Percentiles rank a stretch among this genome's conserved stretches.
Evolutionary conservation across 2,329 filamentous ascomycete species (phyloP).

Genomic region (Piedraia hortae): DNA sequence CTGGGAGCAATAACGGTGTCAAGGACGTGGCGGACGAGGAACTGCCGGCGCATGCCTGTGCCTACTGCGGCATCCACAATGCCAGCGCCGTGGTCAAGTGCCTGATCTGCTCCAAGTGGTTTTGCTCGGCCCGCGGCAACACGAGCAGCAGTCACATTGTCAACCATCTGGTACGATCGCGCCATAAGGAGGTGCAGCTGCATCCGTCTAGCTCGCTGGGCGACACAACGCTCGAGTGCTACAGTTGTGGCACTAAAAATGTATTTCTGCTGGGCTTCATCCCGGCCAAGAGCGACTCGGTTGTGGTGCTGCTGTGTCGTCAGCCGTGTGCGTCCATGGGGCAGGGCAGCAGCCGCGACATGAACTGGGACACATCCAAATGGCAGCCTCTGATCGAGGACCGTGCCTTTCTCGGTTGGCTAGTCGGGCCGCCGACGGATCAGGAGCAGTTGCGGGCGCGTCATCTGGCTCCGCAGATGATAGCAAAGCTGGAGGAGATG

Average conservation of each 20-base stretch:
- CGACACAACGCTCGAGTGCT: conserved; percentile 91
- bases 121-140: conserved; percentile 91
- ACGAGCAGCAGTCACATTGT: conserved; percentile 93
- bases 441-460: conserved; percentile 87
- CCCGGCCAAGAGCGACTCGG: conserved; percentile 91
- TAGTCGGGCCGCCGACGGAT: conserved; percentile 68
- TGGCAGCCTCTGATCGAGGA: conserved; percentile 97
- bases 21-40: conserved; percentile 61
- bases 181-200: conserved; percentile 95
- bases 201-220: conserved; percentile 80
- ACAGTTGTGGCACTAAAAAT: conserved; percentile 98
- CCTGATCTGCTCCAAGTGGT: conserved; percentile 89
- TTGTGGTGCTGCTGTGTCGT: conserved; percentile 85
- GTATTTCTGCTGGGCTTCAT: conserved; percentile 95
- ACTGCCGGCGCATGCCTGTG: conserved; percentile 81
- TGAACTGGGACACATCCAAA: conserved; percentile 96
- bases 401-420: conserved; percentile 80
- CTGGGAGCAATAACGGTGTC: conserved; percentile 37
- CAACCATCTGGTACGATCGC: conserved; percentile 86
- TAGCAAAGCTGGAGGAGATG: conserved; percentile 87
- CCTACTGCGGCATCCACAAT: conserved; percentile 93
- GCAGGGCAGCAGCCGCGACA: conserved; percentile 72
- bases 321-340: conserved; percentile 87
- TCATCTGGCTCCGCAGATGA: conserved; percentile 78
- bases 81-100: conserved; percentile 90